These are phyloP conservation scores for Epichloe festucae DNA, from an alignment of 2,329 filamentous ascomycete species.

Conservation along the genomic window DNA sequence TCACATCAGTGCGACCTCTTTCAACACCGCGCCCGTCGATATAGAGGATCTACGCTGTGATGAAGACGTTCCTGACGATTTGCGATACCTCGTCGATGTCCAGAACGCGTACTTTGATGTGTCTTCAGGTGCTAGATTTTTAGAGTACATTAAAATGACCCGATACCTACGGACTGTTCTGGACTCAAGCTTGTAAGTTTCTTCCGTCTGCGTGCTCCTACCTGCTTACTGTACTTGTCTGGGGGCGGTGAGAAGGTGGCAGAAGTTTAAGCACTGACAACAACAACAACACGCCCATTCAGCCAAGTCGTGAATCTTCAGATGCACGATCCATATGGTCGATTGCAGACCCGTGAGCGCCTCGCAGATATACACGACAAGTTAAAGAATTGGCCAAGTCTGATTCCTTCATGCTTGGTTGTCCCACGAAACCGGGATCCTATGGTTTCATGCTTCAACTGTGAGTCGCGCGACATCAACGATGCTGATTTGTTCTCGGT, in stretches of 20 bases:
- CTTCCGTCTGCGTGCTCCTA: not conserved
- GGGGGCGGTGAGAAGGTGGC: not conserved
- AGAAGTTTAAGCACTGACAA: not conserved
- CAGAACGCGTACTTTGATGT: slow-evolving; percentile 19
- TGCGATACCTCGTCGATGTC: slow-evolving; percentile 22
- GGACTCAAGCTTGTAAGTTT: slow-evolving; percentile 21
- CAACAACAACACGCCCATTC: not conserved
- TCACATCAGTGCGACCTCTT: slow-evolving; percentile 27
- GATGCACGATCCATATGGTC: slow-evolving; percentile 7
- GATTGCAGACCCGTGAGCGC: slow-evolving; percentile 9
- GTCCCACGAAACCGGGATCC: slow-evolving; percentile 10
- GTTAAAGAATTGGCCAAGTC: slow-evolving; percentile 22
- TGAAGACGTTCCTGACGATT: slow-evolving; percentile 25
- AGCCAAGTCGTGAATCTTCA: slow-evolving; percentile 14
- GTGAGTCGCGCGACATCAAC: slow-evolving; percentile 7
- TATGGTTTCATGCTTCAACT: slow-evolving; percentile 11
- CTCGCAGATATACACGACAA: slow-evolving; percentile 16
- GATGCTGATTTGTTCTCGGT: no score
- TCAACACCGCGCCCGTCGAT: slow-evolving; percentile 23
- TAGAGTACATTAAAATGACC: slow-evolving; percentile 21
- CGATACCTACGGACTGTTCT: slow-evolving; percentile 19
- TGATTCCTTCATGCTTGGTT: slow-evolving; percentile 23
- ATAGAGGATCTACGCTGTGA: slow-evolving; percentile 30
- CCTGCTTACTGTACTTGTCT: not conserved
- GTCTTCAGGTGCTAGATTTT: slow-evolving; percentile 24